phyloP scores from a whole-genome alignment of 2,329 filamentous ascomycete genomes.

The Calonectria pteridis region DNA sequence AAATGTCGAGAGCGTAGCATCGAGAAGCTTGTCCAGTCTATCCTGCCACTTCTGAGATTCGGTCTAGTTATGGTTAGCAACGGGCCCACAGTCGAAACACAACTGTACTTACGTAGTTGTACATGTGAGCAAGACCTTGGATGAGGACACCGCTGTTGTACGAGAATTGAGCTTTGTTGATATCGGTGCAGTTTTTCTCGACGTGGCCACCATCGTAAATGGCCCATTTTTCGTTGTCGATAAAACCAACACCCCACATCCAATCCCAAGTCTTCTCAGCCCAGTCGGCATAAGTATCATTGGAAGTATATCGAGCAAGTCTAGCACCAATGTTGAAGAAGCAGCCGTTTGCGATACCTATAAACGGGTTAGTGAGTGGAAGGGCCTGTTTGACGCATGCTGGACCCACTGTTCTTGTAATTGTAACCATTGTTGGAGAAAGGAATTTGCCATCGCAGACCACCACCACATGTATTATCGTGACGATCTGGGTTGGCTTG shows the following conservation, averaged over 20 bases:
- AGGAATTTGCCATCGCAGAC: constrained; percentile 83
- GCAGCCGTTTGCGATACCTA: constrained; percentile 69
- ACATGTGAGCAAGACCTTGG: constrained; percentile 76
- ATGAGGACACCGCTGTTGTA: constrained; percentile 75
- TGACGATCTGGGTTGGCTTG: constrained; percentile 70
- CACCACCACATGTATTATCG: constrained; percentile 65
- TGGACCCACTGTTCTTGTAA: constrained; percentile 72
- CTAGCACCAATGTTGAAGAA: constrained; percentile 77
- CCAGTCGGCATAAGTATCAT: constrained; percentile 73
- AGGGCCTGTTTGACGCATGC: not conserved
- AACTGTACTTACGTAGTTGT: constrained; percentile 65
- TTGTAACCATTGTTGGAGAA: constrained; percentile 80
- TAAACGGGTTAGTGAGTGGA: not conserved
- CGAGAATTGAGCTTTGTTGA: constrained; percentile 74
- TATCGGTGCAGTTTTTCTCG: constrained; percentile 68
- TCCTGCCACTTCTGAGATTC: constrained; percentile 64
- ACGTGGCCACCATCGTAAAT: constrained; percentile 75
- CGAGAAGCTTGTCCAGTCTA: constrained; percentile 57
- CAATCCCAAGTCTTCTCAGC: constrained; percentile 74
- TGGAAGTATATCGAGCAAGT: constrained; percentile 77
- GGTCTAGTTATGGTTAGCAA: constrained; percentile 49
- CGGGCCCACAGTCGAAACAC: not conserved
- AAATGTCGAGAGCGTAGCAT: constrained; percentile 58
- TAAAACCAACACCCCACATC: constrained; percentile 65
- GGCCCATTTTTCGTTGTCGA: constrained; percentile 70